These are phyloP conservation scores for Antitrichia curtipendula DNA, from an alignment of 225 moss, liverwort and hornwort genomes.

Conservation along the genomic window DNA sequence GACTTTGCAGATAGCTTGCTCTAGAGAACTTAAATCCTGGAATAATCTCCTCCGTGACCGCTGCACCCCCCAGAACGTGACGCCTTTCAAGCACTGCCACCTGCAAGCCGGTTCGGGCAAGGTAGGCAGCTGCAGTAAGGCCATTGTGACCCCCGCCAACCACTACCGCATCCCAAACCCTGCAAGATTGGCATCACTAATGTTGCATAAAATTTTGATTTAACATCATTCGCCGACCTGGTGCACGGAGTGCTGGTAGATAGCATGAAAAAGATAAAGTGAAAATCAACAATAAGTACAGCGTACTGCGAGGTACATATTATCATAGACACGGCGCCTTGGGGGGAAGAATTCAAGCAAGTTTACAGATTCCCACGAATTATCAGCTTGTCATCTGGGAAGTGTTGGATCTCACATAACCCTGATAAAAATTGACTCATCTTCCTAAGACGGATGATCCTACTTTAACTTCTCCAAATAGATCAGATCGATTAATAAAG, in stretches of 20 bases:
- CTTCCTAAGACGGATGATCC: not conserved
- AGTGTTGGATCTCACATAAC: not conserved
- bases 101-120: conserved; percentile 66
- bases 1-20: conserved; percentile 90
- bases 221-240: not conserved
- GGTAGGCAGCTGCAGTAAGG: conserved; percentile 80
- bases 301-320: not conserved
- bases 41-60: conserved; percentile 80
- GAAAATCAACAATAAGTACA: not conserved
- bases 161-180: conserved; percentile 79
- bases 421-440: not conserved
- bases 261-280: not conserved
- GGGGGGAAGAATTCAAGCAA: not conserved
- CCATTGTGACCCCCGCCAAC: conserved; percentile 94
- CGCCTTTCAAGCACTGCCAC: conserved; percentile 75
- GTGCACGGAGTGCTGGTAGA: not conserved
- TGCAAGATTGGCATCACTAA: conserved; percentile 9
- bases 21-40: conserved; percentile 91
- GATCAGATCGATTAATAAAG: not conserved
- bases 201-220: not conserved
- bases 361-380: not conserved
- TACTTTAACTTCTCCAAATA: not conserved
- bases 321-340: not conserved
- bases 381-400: not conserved
- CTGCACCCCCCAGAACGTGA: conserved; percentile 75